Base-by-base conservation (phyloP, 805 yeast genomes). In the Zygosaccharomyces gambellarensis region DNA sequence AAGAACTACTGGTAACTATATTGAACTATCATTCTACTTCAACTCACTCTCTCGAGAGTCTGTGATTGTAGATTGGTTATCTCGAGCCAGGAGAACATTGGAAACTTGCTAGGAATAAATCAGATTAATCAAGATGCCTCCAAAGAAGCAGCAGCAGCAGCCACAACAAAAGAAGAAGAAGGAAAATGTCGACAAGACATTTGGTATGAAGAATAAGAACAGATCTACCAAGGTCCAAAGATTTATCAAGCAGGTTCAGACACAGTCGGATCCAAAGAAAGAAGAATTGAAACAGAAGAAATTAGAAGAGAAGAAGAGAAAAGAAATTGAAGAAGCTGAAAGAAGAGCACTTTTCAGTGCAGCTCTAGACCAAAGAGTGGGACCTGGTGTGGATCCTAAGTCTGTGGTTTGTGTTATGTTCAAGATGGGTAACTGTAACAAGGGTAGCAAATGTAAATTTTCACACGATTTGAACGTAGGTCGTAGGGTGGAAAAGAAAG, bases 301-400 rank as follows among this genome's bases (percentile, higher is more conserved):
- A 50, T 78, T 81, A 7, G 89, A 83, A 43, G 95, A 87, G 69
- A 90, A 87, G 77, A 88, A 86, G 66, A 94, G 96, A 10, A 86
- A 90, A 1, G 99, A 92, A 56, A 83, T 79, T 39, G 97, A 96
- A 39, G 87, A 85, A 65, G 80, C 79, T 42, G 97, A 92, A 63
- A 95, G 96, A 4, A 84, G 88, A 11, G 84, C 85, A 14, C 70
- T 92, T 40, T 79, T 89, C 59, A 85, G 82, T 29, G 71, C 81
- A 0, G 74, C 81, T 3, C 74, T 88, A 45, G 85, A 80, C 47
- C 97, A 88, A 67, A 89, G 88, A 65, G 87, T 92, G 29, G 96
- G 97, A 38, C 90, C 92, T 63, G 99, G 99, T 46, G 97, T 90
- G 51, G 98, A 94, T 71, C 99, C 99, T 47, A 92, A 94, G 71